Percentiles rank a stretch among this genome's conserved stretches.
Evolutionary conservation across 371 early-diverging fungal genomes (phyloP).

Genomic region (Mucor mucedo): DNA sequence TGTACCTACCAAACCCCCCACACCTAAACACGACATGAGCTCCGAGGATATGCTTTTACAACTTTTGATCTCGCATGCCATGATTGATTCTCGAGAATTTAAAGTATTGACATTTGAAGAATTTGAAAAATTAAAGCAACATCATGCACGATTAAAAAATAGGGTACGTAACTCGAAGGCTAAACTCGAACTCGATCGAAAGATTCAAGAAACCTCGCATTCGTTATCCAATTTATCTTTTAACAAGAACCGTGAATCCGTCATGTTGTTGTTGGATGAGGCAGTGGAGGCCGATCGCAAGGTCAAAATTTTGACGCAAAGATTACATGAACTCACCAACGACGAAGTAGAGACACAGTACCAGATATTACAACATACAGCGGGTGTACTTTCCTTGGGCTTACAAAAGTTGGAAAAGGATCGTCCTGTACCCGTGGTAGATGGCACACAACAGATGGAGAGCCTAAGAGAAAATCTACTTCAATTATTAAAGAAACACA

Average conservation of each 20-base stretch:
- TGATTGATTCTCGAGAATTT: conserved; percentile 65
- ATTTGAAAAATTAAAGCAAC: conserved; percentile 57
- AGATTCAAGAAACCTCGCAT: conserved; percentile 72
- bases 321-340: conserved; percentile 64
- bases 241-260: conserved; percentile 31
- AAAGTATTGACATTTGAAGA: conserved; percentile 60
- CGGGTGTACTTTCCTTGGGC: conserved; percentile 63
- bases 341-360: conserved; percentile 69
- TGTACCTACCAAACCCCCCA: neutral
- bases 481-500: too few relatives aligned
- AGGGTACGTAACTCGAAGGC: conserved; percentile 17
- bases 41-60: conserved; percentile 62
- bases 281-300: conserved; percentile 60
- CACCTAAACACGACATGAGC: conserved; percentile 28
- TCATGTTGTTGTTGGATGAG: conserved; percentile 18
- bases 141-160: conserved; percentile 28
- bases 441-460: too few relatives aligned
- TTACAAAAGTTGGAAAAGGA: conserved; percentile 41
- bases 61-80: conserved; percentile 63
- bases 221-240: conserved; percentile 59
- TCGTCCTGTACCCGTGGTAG: neutral
- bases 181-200: conserved; percentile 65
- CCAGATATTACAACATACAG: conserved; percentile 72
- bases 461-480: too few relatives aligned
- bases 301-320: conserved; percentile 71